phyloP scores from a whole-genome alignment of 306 rosid genomes.

The Adenanthera pavonina region DNA sequence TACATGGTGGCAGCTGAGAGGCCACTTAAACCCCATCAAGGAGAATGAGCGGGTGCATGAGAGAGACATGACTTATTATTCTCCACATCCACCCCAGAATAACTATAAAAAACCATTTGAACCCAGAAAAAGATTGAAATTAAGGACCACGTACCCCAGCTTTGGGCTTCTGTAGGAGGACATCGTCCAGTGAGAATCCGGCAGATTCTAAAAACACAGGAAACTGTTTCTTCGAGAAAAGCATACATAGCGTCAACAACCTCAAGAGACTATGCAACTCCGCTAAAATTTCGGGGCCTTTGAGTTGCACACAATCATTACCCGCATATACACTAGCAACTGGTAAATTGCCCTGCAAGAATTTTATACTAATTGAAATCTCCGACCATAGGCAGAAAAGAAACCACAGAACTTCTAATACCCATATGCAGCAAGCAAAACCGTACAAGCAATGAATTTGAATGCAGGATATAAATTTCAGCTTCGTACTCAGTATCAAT shows the following conservation, averaged over 20 bases:
- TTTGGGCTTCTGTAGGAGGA: slow-evolving; percentile 90
- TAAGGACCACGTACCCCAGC: slow-evolving; percentile 74
- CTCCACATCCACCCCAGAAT: slow-evolving; percentile 20
- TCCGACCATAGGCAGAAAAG: not conserved
- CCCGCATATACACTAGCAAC: slow-evolving; percentile 96
- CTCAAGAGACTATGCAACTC: slow-evolving; percentile 72
- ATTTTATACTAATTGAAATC: slow-evolving; percentile 24
- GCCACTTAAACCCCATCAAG: slow-evolving; percentile 33
- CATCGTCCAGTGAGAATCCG: slow-evolving; percentile 75
- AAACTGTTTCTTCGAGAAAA: slow-evolving; percentile 92
- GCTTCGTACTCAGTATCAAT: not conserved
- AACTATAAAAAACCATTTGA: not conserved
- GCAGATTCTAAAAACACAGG: slow-evolving; percentile 91
- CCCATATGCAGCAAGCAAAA: not conserved
- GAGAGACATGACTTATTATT: slow-evolving; percentile 36
- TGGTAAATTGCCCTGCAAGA: slow-evolving; percentile 79
- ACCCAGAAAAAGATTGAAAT: not conserved
- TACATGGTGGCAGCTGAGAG: slow-evolving; percentile 19
- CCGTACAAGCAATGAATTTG: not conserved
- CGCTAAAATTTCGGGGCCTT: slow-evolving; percentile 71
- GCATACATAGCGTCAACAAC: slow-evolving; percentile 75
- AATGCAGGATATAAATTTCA: not conserved
- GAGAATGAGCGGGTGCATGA: slow-evolving; percentile 7
- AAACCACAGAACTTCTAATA: not conserved
- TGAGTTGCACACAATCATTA: slow-evolving; percentile 68